Conservation (phyloP, 352 stramenopile genomes). For the Pythium coloratum region DNA sequence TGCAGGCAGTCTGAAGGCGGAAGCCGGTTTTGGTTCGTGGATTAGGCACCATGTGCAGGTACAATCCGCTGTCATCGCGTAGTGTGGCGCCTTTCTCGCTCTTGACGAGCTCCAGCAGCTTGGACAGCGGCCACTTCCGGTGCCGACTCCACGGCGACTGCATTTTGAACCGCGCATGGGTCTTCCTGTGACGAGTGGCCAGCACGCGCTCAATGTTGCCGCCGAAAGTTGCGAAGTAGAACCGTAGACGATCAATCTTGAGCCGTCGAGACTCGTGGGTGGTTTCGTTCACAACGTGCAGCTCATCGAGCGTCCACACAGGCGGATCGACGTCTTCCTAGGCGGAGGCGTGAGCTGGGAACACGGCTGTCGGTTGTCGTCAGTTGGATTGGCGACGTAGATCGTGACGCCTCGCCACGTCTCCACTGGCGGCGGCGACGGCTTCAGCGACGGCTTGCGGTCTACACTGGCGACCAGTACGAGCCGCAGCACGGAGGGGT, state of each 20-base stretch:
- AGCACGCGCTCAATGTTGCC: neutral
- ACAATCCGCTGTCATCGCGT: no score
- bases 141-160: no score
- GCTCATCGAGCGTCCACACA: neutral
- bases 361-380: neutral
- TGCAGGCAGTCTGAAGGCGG: no score
- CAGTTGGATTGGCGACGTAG: neutral
- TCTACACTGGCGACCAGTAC: neutral
- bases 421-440: neutral
- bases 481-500: neutral
- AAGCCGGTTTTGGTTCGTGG: no score
- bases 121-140: no score
- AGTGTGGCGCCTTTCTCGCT: no score
- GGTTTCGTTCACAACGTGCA: neutral
- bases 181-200: no score
- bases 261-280: neutral
- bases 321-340: neutral
- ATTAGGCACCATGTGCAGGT: no score
- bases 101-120: no score
- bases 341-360: neutral
- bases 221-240: neutral
- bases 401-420: neutral
- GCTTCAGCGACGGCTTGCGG: neutral
- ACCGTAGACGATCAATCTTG: neutral
- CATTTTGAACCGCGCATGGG: no score